phyloP scores from a whole-genome alignment of 805 yeast species.

The Candida sonorensis region DNA sequence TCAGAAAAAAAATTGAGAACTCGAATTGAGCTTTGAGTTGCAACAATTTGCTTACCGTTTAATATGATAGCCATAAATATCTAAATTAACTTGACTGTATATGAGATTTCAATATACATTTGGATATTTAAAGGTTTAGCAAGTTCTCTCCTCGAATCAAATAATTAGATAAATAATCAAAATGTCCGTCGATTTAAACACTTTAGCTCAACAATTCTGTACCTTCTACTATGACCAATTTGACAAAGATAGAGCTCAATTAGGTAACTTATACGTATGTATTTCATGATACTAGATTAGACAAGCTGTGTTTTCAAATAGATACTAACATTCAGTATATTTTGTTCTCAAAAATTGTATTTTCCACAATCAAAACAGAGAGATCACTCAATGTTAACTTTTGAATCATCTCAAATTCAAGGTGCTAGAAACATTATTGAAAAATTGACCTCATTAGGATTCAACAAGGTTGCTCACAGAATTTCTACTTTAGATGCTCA shows the following conservation, averaged over 20 bases:
- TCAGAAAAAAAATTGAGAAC: too few relatives aligned
- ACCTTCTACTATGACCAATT: constrained; percentile 93
- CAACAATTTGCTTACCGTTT: too few relatives aligned
- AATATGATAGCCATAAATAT: too few relatives aligned
- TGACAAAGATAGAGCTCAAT: constrained; percentile 84
- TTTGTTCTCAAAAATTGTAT: too few relatives aligned
- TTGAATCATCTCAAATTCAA: constrained; percentile 89
- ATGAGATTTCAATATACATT: too few relatives aligned
- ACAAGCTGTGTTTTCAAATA: too few relatives aligned
- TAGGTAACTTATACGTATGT: constrained; percentile 79
- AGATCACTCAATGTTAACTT: constrained; percentile 95
- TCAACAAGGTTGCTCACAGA: constrained; percentile 88
- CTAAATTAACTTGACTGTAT: too few relatives aligned
- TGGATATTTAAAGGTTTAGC: too few relatives aligned
- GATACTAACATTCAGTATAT: too few relatives aligned
- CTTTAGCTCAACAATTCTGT: constrained; percentile 65
- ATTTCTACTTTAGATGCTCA: constrained; percentile 95
- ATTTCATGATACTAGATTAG: not conserved
- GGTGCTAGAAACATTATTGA: constrained; percentile 92
- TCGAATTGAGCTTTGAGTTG: too few relatives aligned
- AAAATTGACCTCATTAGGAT: constrained; percentile 82
- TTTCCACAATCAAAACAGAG: constrained; percentile 35
- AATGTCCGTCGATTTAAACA: constrained; percentile 31
- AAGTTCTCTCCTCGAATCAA: too few relatives aligned
- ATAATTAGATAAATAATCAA: too few relatives aligned